Conservation (phyloP, 2,329 filamentous ascomycete species). For the Meredithiella fracta region DNA sequence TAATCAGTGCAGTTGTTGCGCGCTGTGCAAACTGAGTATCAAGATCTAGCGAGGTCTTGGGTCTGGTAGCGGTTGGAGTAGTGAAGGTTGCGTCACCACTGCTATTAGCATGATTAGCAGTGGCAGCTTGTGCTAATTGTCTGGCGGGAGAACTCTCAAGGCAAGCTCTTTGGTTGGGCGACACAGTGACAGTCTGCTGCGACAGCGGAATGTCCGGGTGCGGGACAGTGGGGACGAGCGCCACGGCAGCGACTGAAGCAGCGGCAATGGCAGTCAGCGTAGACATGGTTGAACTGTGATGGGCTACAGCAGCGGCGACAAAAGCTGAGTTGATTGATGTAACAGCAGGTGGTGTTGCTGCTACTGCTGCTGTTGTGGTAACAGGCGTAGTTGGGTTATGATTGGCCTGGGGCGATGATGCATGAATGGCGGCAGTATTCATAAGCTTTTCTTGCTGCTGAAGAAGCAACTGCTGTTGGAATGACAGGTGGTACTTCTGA, state of each 20-base stretch:
- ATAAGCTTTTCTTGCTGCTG: slow-evolving; percentile 1
- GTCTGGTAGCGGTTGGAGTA: no score
- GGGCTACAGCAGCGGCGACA: neutral
- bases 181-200: neutral
- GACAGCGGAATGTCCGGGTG: slow-evolving; percentile 1
- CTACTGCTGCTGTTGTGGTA: neutral
- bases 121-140: neutral
- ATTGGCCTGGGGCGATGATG: neutral
- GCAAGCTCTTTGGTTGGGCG: neutral
- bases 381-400: neutral
- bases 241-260: slow-evolving; percentile 1
- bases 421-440: neutral
- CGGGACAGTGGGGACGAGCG: neutral
- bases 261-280: neutral
- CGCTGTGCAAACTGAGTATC: no score
- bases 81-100: neutral
- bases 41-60: no score
- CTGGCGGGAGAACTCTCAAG: neutral
- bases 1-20: neutral
- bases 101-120: no score
- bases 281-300: slow-evolving; percentile 2
- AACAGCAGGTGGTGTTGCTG: no score
- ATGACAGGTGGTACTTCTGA: slow-evolving; percentile 5
- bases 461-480: slow-evolving; percentile 8
- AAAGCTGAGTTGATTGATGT: neutral